Base-by-base conservation (phyloP, 768 basidiomycete species). In the Butyriboletus loyo region DNA sequence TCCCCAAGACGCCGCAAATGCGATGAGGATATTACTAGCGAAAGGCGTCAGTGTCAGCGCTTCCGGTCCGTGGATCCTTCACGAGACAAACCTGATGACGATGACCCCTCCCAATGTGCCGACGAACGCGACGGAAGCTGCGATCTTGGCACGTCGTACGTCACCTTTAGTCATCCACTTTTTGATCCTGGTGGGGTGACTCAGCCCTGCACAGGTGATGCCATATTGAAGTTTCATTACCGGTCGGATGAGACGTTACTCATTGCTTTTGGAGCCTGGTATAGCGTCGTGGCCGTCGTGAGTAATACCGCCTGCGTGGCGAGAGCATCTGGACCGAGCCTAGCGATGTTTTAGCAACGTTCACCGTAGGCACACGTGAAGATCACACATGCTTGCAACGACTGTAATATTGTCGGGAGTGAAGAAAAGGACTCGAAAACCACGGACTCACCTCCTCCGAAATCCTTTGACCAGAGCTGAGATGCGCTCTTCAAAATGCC, bases 1-100 rank as follows among this genome's bases (percentile, higher is more conserved):
- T 10, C 75, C 85, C 81, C 81, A 85, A 7, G 72, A 68, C 35
- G 73, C 57, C 11, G 78, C 66, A 64, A 74, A 81, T 25, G 72
- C 63, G 49, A 79, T 56, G 52, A 80, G 75, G 52, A 77, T 58
- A 1, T 66, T 57, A 46, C 80, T 80, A 54, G 17, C 4, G 24
- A 38, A 13, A 17, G 10, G 19, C 5, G 35, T 51, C 35, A 52
- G 46, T 30, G 15, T 50, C 31, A 52, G 47, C 30, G 11, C 14
- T 11, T 46, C 38, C 5, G 10, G 13, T 37, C 32, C 21, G 10
- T 15, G 11, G 11, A 43, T 39, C 2, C 4, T 22, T 9, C 4
- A 31, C 9, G 34, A 36, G 32, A 52, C 35, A 8, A 24, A 59
- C 56, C 54, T 35, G 14, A 63, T 54, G 2, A 43, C 28, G n/a